phyloP scores from a whole-genome alignment of 805 yeast genomes.

The Kluyveromyces dobzhanskii region DNA sequence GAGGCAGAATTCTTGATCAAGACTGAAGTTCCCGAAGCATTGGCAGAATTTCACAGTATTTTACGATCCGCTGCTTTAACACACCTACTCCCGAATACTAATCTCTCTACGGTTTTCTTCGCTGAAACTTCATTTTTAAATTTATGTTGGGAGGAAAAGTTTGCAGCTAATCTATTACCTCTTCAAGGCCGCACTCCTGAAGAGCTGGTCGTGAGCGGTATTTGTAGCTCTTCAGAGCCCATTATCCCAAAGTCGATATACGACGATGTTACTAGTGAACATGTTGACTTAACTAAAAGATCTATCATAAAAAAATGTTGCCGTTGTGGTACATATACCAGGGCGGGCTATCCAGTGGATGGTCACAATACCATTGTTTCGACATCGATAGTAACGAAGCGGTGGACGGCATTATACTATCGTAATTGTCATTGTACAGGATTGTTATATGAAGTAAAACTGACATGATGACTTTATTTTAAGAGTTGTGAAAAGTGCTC shows the following conservation, averaged over 20 bases:
- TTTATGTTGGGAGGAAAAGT: conserved; percentile 24
- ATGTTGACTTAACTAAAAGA: conserved; percentile 14
- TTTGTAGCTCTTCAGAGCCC: conserved; percentile 35
- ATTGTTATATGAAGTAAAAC: conserved; percentile 23
- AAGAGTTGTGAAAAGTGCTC: too few species aligned
- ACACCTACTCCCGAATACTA: conserved; percentile 22
- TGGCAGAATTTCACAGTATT: conserved; percentile 23
- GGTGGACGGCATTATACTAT: conserved; percentile 31
- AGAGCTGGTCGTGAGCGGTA: conserved; percentile 45
- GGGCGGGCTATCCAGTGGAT: conserved; percentile 28
- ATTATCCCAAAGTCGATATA: conserved; percentile 47
- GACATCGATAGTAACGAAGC: conserved; percentile 26
- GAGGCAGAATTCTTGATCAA: conserved; percentile 44
- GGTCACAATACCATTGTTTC: conserved; percentile 29
- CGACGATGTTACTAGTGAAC: conserved; percentile 29
- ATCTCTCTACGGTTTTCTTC: conserved; percentile 25
- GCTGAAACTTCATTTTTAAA: conserved; percentile 26
- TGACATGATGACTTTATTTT: neutral
- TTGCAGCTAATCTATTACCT: conserved; percentile 26
- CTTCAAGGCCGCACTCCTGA: conserved; percentile 30
- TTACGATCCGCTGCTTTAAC: conserved; percentile 21
- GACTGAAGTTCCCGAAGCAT: conserved; percentile 46
- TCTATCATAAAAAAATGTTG: conserved; percentile 37
- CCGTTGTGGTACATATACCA: conserved; percentile 44
- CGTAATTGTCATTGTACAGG: conserved; percentile 31